These are phyloP conservation scores for Calycina herbarum DNA, from an alignment of 2,329 filamentous ascomycete species.

Conservation along the genomic window DNA sequence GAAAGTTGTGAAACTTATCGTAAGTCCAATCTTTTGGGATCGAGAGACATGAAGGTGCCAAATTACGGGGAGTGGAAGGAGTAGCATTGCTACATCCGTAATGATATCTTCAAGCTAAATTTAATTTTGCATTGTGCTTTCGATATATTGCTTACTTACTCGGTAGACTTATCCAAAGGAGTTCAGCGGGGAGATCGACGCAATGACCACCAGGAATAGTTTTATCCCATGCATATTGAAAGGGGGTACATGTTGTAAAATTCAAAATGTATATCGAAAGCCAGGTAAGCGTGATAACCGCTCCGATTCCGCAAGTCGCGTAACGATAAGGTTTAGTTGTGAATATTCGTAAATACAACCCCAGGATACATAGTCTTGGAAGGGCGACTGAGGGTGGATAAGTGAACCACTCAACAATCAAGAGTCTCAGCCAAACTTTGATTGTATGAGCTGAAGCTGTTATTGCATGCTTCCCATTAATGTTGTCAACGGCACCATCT, in stretches of 20 bases:
- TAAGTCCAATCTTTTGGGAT: slow-evolving; percentile 45
- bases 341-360: slow-evolving; percentile 24
- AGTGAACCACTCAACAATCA: neutral
- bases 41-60: slow-evolving; percentile 46
- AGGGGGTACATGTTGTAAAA: slow-evolving; percentile 22
- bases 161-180: neutral
- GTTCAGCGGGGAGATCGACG: neutral
- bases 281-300: slow-evolving; percentile 10
- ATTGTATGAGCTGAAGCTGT: neutral
- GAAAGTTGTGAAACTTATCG: slow-evolving; percentile 45
- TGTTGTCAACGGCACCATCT: neutral
- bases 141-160: neutral
- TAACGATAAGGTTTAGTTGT: slow-evolving; percentile 17
- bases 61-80: slow-evolving; percentile 46
- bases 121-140: neutral
- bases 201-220: slow-evolving; percentile 17
- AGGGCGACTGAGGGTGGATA: slow-evolving; percentile 17
- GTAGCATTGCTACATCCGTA: slow-evolving; percentile 48
- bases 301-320: slow-evolving; percentile 15
- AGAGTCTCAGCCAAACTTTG: neutral
- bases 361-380: slow-evolving; percentile 22
- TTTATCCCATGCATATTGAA: slow-evolving; percentile 25
- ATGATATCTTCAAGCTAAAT: slow-evolving; percentile 43
- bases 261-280: slow-evolving; percentile 16
- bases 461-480: neutral